A percentile compares a stretch with the other conserved stretches of the same genome.
Evolutionary conservation across 371 early-diverging fungal genomes (phyloP).

Genomic region (Nosema muscidifuracis): DNA sequence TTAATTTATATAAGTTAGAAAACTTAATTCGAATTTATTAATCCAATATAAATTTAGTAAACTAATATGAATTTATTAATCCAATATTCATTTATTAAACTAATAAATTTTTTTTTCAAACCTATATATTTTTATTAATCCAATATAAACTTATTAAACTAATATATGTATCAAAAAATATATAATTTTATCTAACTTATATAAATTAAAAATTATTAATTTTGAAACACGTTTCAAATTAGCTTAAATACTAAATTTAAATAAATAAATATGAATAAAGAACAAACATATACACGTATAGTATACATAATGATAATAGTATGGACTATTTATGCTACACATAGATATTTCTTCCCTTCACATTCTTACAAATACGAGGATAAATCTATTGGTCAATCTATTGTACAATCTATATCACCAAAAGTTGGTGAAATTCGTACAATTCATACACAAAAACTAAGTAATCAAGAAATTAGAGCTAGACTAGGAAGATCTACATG

Average conservation of each 20-base stretch:
- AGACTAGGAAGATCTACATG: slow-evolving; percentile 83
- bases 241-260: neutral
- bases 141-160: too few species aligned
- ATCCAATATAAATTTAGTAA: too few species aligned
- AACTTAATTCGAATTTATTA: too few species aligned
- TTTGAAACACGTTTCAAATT: too few species aligned
- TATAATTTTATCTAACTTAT: too few species aligned
- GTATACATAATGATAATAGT: slow-evolving; percentile 10
- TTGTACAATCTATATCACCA: neutral
- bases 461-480: slow-evolving; percentile 67
- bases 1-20: too few species aligned
- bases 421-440: neutral
- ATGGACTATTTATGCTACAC: slow-evolving; percentile 36
- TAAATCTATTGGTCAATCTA: neutral
- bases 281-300: slow-evolving; percentile 20
- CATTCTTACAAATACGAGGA: neutral
- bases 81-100: too few species aligned
- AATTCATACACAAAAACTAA: slow-evolving; percentile 14
- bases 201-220: too few species aligned
- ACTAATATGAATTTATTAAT: too few species aligned
- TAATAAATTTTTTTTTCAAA: too few species aligned
- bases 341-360: slow-evolving; percentile 14
- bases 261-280: slow-evolving; percentile 57
- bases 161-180: too few species aligned
- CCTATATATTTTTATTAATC: too few species aligned